phyloP scores from a whole-genome alignment of 345 rosid species.

The Erodium maritimum region DNA sequence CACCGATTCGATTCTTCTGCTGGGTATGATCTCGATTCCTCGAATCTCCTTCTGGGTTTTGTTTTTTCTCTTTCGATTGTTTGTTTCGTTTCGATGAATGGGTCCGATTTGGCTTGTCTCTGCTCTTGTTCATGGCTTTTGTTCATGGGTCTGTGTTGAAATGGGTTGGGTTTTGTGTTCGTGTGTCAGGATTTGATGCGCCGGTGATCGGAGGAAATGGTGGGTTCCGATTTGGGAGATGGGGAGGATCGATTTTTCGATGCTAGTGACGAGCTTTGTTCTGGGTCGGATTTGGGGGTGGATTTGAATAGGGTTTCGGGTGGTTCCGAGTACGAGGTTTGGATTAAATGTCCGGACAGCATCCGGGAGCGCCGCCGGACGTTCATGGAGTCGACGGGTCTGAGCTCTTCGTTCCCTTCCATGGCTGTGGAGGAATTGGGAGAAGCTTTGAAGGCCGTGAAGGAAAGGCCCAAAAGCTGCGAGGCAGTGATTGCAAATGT shows the following conservation, averaged over 20 bases:
- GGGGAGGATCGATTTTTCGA: constrained; percentile 14
- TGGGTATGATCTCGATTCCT: no score
- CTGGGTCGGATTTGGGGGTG: constrained; percentile 11
- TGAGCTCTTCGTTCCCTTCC: background rate
- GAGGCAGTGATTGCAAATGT: no score
- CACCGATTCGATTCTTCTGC: no score
- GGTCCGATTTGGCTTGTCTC: no score
- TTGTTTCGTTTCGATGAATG: no score
- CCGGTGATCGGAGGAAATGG: background rate
- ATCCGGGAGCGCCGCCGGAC: constrained; percentile 3
- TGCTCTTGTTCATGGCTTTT: no score
- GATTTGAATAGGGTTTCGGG: constrained; percentile 13
- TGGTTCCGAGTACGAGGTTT: constrained; percentile 10
- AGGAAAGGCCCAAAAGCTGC: background rate
- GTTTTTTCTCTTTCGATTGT: no score
- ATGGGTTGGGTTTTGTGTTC: no score
- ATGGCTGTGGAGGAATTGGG: background rate
- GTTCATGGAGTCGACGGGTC: constrained; percentile 16
- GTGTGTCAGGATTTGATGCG: no score
- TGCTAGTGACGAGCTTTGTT: constrained; percentile 15
- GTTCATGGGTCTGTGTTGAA: no score
- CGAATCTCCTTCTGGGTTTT: no score
- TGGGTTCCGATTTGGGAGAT: constrained; percentile 9
- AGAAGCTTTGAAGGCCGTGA: background rate
- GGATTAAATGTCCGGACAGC: constrained; percentile 13